Percentiles rank a stretch among this genome's conserved stretches.
These are phyloP conservation scores for Escovopsis sp. DNA, from an alignment of 2,329 filamentous ascomycete species.

Conservation along the genomic window DNA sequence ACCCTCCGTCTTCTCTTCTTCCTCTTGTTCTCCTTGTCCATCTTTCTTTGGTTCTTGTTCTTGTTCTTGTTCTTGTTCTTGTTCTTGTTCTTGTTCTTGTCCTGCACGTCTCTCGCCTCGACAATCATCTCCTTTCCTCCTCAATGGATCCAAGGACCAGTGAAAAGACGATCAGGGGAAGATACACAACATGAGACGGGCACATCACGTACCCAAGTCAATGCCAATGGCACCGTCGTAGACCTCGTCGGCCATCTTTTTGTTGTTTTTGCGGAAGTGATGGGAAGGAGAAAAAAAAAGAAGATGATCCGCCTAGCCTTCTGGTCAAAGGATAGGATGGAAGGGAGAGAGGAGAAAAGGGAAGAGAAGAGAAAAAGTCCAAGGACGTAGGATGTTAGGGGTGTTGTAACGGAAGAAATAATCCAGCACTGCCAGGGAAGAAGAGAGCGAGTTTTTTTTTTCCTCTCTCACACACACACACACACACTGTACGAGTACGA, in stretches of 20 bases:
- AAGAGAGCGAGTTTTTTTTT: too few relatives aligned
- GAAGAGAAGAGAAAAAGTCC: constrained; percentile 9
- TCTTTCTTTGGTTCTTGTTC: too few relatives aligned
- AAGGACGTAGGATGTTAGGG: constrained; percentile 20
- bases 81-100: too few relatives aligned
- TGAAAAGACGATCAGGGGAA: constrained; percentile 1
- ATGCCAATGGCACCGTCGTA: constrained; percentile 99
- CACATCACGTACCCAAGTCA: constrained; percentile 93
- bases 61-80: too few relatives aligned
- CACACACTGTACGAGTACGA: too few relatives aligned
- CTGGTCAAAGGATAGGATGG: constrained; percentile 13
- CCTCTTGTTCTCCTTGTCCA: too few relatives aligned
- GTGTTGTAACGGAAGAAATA: constrained; percentile 24
- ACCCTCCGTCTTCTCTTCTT: too few relatives aligned
- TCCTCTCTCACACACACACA: too few relatives aligned
- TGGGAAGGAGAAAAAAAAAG: too few relatives aligned
- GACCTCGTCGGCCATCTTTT: constrained; percentile 87
- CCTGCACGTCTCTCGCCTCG: too few relatives aligned
- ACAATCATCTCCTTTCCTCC: neutral
- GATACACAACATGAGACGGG: too few relatives aligned
- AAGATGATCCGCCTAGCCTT: constrained; percentile 9
- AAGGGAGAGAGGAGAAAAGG: constrained; percentile 11
- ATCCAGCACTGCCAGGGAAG: constrained; percentile 13
- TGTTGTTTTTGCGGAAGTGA: neutral
- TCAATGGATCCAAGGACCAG: neutral